A percentile compares a stretch with the other conserved stretches of the same genome.
Conservation (phyloP, 306 rosid genomes). For the Sechiopsis laciniata region DNA sequence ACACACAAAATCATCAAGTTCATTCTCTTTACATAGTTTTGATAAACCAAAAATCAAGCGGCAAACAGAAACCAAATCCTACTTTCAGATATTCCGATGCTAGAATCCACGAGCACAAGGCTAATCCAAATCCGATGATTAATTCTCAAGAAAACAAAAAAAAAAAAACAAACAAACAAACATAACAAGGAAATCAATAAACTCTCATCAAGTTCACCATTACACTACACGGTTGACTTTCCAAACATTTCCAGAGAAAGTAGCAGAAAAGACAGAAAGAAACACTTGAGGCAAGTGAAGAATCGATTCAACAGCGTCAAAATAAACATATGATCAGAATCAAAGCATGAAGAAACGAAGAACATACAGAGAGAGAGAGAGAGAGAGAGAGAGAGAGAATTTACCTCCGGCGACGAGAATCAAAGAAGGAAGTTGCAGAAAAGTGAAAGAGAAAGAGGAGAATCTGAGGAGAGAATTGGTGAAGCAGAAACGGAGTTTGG, state of each 20-base stretch:
- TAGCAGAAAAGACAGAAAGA: neutral
- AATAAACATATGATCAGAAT: neutral
- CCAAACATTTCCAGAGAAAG: neutral
- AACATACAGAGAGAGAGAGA: neutral
- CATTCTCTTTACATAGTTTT: neutral
- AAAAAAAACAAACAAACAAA: neutral
- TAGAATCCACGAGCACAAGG: neutral
- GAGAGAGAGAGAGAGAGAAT: neutral
- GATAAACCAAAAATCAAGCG: neutral
- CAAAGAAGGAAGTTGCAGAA: conserved; percentile 18
- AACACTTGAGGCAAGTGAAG: neutral
- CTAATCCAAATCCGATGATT: neutral
- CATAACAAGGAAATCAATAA: neutral
- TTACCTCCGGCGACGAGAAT: conserved; percentile 11
- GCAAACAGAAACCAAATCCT: neutral
- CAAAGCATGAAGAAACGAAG: neutral
- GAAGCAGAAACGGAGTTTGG: conserved; percentile 4
- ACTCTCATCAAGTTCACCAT: neutral
- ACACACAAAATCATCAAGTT: conserved; percentile 21
- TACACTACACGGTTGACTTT: conserved; percentile 5
- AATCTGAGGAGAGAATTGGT: conserved; percentile 11
- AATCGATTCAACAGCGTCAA: neutral
- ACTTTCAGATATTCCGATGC: conserved; percentile 1
- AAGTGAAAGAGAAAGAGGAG: neutral
- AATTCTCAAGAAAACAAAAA: too few species aligned